A percentile compares a stretch with the other conserved stretches of the same genome.
phyloP scores from a whole-genome alignment of 768 basidiomycete species.

The Phlebiopsis flavidoalba region DNA sequence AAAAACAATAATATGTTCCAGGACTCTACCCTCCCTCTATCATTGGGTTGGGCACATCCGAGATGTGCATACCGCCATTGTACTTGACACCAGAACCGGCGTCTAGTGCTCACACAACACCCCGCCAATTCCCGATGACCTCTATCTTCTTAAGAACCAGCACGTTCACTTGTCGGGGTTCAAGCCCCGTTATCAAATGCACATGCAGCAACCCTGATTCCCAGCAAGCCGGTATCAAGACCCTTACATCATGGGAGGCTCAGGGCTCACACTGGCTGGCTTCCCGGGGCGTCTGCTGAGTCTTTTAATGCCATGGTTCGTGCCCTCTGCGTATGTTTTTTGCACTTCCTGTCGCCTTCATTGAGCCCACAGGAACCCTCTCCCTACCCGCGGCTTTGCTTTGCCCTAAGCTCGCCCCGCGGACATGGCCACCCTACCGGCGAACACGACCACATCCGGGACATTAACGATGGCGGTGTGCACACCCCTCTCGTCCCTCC shows the following conservation, averaged over 20 bases:
- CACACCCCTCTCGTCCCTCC: conserved; percentile 1
- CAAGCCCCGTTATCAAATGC: neutral
- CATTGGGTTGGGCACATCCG: no score
- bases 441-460: neutral
- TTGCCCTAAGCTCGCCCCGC: neutral
- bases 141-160: no score
- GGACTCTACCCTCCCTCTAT: no score
- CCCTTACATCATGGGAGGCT: conserved; percentile 2
- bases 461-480: neutral
- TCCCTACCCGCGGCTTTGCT: neutral
- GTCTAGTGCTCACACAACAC: no score
- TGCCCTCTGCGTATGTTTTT: neutral
- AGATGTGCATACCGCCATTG: no score
- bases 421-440: neutral
- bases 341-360: neutral
- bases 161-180: neutral
- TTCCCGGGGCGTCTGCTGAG: neutral
- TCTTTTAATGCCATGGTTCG: neutral
- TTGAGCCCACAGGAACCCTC: neutral
- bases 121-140: no score
- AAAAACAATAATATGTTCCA: no score
- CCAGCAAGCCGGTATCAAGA: neutral
- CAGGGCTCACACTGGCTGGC: neutral
- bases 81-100: no score
- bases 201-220: neutral